Evolutionary conservation across 2,329 filamentous ascomycete genomes (phyloP).

Genomic region (Chaetomiaceae sp.): DNA sequence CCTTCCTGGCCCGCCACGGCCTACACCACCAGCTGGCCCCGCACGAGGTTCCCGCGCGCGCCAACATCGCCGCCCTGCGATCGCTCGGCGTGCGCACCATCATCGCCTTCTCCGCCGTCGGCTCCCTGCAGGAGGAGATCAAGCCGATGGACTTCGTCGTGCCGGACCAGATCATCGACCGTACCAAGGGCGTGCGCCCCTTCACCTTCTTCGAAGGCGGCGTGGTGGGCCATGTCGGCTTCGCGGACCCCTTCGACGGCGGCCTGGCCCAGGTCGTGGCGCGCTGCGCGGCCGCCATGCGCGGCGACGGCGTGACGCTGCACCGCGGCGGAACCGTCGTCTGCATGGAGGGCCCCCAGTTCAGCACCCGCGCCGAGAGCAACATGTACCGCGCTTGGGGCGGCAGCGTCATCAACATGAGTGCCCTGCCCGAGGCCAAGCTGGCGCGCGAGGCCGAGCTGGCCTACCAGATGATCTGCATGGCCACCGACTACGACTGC

Average conservation of each 20-base stretch:
- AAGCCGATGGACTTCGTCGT: slow-evolving; percentile 95
- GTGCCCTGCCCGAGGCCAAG: slow-evolving; percentile 88
- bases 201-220: slow-evolving; percentile 95
- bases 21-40: slow-evolving; percentile 82
- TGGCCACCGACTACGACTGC: slow-evolving; percentile 99
- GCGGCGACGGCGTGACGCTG: slow-evolving; percentile 76
- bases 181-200: slow-evolving; percentile 87
- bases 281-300: slow-evolving; percentile 65
- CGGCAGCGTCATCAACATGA: slow-evolving; percentile 97
- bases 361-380: slow-evolving; percentile 92
- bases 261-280: slow-evolving; percentile 70
- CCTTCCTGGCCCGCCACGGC: slow-evolving; percentile 92
- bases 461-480: slow-evolving; percentile 96
- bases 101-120: slow-evolving; percentile 93
- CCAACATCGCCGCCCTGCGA: slow-evolving; percentile 97
- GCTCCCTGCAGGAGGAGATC: slow-evolving; percentile 85
- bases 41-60: slow-evolving; percentile 88
- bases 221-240: slow-evolving; percentile 88
- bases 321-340: slow-evolving; percentile 81
- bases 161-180: slow-evolving; percentile 94
- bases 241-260: slow-evolving; percentile 90
- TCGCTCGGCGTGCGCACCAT: slow-evolving; percentile 82
- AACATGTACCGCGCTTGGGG: slow-evolving; percentile 94
- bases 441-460: slow-evolving; percentile 94
- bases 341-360: slow-evolving; percentile 99